Conservation (phyloP, 495 filamentous ascomycete species). For the Penicillium ochrochloron region DNA sequence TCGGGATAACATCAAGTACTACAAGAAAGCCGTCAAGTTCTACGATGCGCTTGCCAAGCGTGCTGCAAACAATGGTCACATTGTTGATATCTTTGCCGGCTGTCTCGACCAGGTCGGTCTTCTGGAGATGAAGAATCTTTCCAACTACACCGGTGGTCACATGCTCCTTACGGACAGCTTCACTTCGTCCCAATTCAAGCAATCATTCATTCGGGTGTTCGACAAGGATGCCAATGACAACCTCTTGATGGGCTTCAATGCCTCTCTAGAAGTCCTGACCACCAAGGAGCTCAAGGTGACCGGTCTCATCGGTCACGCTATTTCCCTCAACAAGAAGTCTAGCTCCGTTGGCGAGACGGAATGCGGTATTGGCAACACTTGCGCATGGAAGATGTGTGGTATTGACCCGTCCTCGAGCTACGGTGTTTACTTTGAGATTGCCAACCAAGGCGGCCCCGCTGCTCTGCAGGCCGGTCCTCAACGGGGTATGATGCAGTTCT, state of each 20-base stretch:
- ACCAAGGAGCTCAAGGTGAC: constrained; percentile 99
- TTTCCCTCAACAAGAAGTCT: constrained; percentile 97
- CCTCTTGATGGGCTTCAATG: constrained; percentile 98
- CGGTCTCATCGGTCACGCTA: constrained; percentile 94
- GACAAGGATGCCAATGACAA: constrained; percentile 96
- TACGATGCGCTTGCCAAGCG: constrained; percentile 97
- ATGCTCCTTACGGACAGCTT: constrained; percentile 99
- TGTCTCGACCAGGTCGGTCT: constrained; percentile 98
- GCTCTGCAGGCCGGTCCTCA: constrained; percentile 85
- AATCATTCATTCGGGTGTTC: constrained; percentile 96
- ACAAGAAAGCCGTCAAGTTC: constrained; percentile 99
- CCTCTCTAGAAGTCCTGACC: constrained; percentile 92
- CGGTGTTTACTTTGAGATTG: constrained; percentile 97
- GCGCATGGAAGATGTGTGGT: constrained; percentile 99
- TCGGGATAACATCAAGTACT: constrained; percentile 98
- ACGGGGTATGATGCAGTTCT: constrained; percentile 96
- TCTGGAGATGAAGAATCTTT: constrained; percentile 97
- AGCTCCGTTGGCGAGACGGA: constrained; percentile 97
- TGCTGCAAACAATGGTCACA: constrained; percentile 93
- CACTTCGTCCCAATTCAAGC: constrained; percentile 99
- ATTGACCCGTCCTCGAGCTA: constrained; percentile 94
- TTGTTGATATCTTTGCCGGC: constrained; percentile 97
- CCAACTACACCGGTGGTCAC: constrained; percentile 95
- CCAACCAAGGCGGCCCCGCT: constrained; percentile 86
- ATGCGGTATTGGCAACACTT: constrained; percentile 97